phyloP scores from a whole-genome alignment of 768 basidiomycete species.

The Mycena venus region DNA sequence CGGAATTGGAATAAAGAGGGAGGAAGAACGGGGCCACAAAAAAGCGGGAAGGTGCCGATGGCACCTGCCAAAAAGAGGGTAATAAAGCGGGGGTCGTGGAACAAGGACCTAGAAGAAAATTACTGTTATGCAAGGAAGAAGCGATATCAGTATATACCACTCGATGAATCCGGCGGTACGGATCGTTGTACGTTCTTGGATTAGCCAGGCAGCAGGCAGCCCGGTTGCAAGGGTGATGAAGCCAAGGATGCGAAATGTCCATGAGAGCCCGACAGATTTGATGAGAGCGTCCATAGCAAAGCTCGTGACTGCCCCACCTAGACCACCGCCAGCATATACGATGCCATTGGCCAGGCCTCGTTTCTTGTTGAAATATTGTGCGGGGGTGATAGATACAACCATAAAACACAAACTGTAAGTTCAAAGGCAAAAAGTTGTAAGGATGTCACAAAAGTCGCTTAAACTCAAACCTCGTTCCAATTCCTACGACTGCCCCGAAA shows the following conservation, averaged over 20 bases:
- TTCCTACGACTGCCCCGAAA: conserved; percentile 44
- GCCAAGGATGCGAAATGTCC: conserved; percentile 49
- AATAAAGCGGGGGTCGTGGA: conserved; percentile 40
- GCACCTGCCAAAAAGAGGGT: conserved; percentile 46
- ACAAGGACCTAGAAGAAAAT: conserved; percentile 38
- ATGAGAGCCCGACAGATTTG: conserved; percentile 42
- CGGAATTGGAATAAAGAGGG: conserved; percentile 48
- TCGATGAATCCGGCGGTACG: conserved; percentile 39
- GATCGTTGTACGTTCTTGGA: conserved; percentile 31
- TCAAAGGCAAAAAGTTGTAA: neutral
- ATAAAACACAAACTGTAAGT: conserved; percentile 33
- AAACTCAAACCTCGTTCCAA: conserved; percentile 43
- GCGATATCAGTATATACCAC: neutral
- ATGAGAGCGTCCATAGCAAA: conserved; percentile 44
- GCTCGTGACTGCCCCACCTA: conserved; percentile 46
- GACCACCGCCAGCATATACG: conserved; percentile 40
- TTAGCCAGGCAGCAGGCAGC: conserved; percentile 42
- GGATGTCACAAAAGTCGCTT: neutral
- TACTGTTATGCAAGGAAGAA: neutral
- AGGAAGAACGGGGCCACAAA: conserved; percentile 54
- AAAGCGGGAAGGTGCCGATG: conserved; percentile 49
- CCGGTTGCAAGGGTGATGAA: conserved; percentile 40
- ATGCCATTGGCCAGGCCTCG: conserved; percentile 48
- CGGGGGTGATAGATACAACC: conserved; percentile 41
- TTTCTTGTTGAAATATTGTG: conserved; percentile 47